Base-by-base conservation (phyloP, 2,329 filamentous ascomycete genomes). In the Davidsoniella eucalypti region DNA sequence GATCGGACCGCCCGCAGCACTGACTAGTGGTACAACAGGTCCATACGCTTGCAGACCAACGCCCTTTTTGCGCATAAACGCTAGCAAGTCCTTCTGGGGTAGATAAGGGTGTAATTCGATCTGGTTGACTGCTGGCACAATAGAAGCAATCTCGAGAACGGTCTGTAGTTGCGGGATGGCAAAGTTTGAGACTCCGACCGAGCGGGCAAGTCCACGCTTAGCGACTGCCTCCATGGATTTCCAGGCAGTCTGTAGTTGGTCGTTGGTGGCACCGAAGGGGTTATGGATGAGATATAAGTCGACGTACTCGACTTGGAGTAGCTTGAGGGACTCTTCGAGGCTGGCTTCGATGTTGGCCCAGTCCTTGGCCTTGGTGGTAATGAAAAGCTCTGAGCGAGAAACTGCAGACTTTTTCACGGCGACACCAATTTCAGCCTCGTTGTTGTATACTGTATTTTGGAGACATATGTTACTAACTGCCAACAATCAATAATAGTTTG, bases 71-170 rank as follows among this genome's bases (percentile, higher is more conserved):
- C 71, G 63, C 64, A 72, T 77, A 62, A 72, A 78, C 10, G 70
- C 65, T 6, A 80, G 61, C 25, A 84, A 64, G 17, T 72, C 67
- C 1, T 65, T 64, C 59, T 76, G 80, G 60, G 82, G 80, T 8
- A 84, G 68, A 57, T 81, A 81, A 1, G 80, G 78, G 61, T 84
- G 78, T 46, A 77, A 76, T 61, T 84, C 80, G 55, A 84, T 76
- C 64, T 84, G 80, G 64, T 83, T 83, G 57, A 74, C 72, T 2
- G 76, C 75, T 1, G 80, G 80, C 1, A 67, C 63, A 12, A 78
- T 67, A 39, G 64, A 70, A n/a, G 73, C 71, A 57, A 73, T 72
- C 46, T 59, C 51, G 18, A 71, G 59, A 40, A 73, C 61, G 16
- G 65, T 57, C 56, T 69, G 61, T 18, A 73, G 61, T 17, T 62